phyloP scores from a whole-genome alignment of 2,329 filamentous ascomycete species.

The Teratosphaeria viscida region DNA sequence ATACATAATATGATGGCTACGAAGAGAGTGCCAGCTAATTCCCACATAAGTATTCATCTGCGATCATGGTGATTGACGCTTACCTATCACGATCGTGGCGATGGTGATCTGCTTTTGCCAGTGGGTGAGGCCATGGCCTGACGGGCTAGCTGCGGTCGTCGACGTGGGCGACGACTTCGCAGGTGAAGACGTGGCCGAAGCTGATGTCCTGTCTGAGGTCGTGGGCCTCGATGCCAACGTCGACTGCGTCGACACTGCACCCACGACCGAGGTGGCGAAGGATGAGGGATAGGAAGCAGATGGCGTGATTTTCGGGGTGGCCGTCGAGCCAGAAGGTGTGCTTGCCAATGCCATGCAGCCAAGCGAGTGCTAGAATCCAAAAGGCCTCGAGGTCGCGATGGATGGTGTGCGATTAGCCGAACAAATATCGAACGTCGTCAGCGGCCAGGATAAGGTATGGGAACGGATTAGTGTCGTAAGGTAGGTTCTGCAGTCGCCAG shows the following conservation, averaged over 20 bases:
- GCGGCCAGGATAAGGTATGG: background rate
- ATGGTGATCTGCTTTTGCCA: conserved; percentile 13
- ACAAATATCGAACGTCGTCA: background rate
- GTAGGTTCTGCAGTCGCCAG: conserved; percentile 3
- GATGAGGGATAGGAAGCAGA: background rate
- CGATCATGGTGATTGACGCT: background rate
- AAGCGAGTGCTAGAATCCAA: background rate
- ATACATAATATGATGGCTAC: conserved; percentile 13
- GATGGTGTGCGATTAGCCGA: background rate
- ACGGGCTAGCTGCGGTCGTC: background rate
- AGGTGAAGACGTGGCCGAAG: background rate
- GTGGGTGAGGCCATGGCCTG: conserved; percentile 3
- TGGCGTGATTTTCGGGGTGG: background rate
- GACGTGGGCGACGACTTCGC: background rate
- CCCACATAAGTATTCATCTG: background rate
- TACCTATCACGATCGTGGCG: conserved; percentile 15
- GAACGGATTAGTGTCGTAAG: background rate
- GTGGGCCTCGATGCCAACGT: background rate
- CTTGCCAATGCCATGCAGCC: background rate
- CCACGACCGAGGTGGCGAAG: background rate
- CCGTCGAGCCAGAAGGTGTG: background rate
- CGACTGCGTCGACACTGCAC: background rate
- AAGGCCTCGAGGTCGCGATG: background rate
- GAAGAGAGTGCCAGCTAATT: conserved; percentile 13
- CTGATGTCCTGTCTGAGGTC: background rate